Conservation (phyloP, 768 basidiomycete genomes). For the Strobilomyces confusus region DNA sequence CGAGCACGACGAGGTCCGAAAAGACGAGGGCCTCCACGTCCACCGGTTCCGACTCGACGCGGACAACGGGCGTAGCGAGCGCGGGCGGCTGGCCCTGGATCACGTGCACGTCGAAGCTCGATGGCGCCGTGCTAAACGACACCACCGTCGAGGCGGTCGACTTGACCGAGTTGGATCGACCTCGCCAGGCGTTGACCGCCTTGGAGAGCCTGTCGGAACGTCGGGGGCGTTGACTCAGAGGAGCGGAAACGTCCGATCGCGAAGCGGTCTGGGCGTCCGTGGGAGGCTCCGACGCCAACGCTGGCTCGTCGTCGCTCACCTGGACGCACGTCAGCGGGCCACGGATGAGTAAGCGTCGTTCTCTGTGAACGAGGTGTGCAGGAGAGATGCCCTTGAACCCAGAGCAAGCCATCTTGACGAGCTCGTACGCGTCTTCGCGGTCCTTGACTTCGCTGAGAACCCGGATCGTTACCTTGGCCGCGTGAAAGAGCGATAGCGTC, state of each 20-base stretch:
- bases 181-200: conserved; percentile 46
- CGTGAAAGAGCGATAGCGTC: conserved; percentile 59
- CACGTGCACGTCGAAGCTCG: conserved; percentile 24
- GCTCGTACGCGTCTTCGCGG: conserved; percentile 83
- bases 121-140: conserved; percentile 29
- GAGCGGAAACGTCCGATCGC: not conserved
- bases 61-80: conserved; percentile 18
- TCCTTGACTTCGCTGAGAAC: conserved; percentile 82
- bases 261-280: not conserved
- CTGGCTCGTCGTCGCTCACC: conserved; percentile 34
- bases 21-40: conserved; percentile 51
- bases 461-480: conserved; percentile 66
- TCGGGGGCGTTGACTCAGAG: not conserved
- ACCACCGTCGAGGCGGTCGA: conserved; percentile 24
- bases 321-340: conserved; percentile 48
- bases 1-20: conserved; percentile 65
- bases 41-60: conserved; percentile 23
- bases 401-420: conserved; percentile 55
- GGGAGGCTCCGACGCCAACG: not conserved
- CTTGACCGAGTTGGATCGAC: conserved; percentile 39
- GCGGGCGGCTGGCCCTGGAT: conserved; percentile 1
- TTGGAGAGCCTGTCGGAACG: conserved; percentile 31
- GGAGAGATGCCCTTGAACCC: conserved; percentile 56
- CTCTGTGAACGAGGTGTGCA: conserved; percentile 59
- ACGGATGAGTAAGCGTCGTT: conserved; percentile 69